A percentile compares a stretch with the other conserved stretches of the same genome.
These are phyloP conservation scores for Austroboletus novae-zelandiae DNA, from an alignment of 1,284 basidiomycete genomes.

Conservation along the genomic window DNA sequence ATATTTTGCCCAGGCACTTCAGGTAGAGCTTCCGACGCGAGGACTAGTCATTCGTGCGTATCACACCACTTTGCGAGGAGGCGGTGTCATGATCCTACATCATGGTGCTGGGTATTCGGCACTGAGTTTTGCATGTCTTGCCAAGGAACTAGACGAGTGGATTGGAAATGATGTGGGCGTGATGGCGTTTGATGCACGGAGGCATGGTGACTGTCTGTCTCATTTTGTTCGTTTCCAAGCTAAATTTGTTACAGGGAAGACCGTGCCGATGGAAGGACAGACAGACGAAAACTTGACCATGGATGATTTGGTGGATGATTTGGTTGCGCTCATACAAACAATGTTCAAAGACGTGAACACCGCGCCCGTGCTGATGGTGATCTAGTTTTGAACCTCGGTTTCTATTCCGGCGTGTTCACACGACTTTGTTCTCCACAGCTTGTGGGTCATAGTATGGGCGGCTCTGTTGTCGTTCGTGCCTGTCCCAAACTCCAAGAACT, in stretches of 20 bases:
- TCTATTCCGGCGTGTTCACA: conserved; percentile 1
- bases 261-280: conserved; percentile 38
- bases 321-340: conserved; percentile 63
- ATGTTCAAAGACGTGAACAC: conserved; percentile 64
- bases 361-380: conserved; percentile 74
- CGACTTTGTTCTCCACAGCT: conserved; percentile 45
- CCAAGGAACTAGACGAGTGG: conserved; percentile 66
- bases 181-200: conserved; percentile 79
- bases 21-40: conserved; percentile 62
- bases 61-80: conserved; percentile 59
- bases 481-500: conserved; percentile 63
- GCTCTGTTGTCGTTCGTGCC: conserved; percentile 78
- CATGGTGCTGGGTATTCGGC: conserved; percentile 94
- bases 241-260: conserved; percentile 53
- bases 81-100: conserved; percentile 79
- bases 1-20: conserved; percentile 76
- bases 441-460: conserved; percentile 90
- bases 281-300: conserved; percentile 71
- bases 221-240: background rate
- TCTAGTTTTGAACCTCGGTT: background rate
- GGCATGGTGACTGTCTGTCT: conserved; percentile 69
- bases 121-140: conserved; percentile 86
- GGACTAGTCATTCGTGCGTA: conserved; percentile 74
- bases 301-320: conserved; percentile 67
- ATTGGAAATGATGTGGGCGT: conserved; percentile 80